A percentile compares a stretch with the other conserved stretches of the same genome.
Conservation (phyloP, 1,284 basidiomycete genomes). For the Tilletia setariae region DNA sequence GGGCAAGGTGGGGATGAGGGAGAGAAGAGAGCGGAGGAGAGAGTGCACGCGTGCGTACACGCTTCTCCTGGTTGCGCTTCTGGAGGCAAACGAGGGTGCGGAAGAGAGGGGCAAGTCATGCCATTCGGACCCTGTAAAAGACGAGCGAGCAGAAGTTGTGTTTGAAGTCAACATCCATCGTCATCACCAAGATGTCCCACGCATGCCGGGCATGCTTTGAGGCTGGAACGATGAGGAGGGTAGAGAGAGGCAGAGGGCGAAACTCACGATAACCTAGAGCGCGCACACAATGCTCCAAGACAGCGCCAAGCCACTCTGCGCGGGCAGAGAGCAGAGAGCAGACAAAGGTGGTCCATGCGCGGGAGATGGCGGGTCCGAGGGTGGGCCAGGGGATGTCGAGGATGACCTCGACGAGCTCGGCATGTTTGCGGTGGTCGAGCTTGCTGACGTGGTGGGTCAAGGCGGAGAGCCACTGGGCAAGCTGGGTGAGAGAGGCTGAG, state of each 20-base stretch:
- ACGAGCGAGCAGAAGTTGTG: no score
- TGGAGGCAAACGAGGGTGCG: neutral
- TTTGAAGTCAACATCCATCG: no score
- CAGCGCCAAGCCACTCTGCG: conserved; percentile 82
- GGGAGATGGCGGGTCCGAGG: conserved; percentile 66
- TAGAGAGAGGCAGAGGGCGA: neutral
- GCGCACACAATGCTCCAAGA: conserved; percentile 75
- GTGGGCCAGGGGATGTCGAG: conserved; percentile 86
- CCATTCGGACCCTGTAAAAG: neutral
- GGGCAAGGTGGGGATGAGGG: conserved; percentile 65
- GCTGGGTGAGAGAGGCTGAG: conserved; percentile 30
- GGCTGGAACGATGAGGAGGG: neutral
- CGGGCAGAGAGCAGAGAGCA: conserved; percentile 89
- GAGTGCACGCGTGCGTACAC: conserved; percentile 84
- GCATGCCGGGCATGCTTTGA: no score
- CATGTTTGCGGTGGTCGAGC: conserved; percentile 70
- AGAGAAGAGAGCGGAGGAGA: conserved; percentile 77
- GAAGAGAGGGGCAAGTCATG: conserved; percentile 5
- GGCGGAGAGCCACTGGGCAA: conserved; percentile 57
- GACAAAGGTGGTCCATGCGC: conserved; percentile 64
- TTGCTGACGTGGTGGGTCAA: conserved; percentile 63
- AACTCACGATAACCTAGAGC: conserved; percentile 78
- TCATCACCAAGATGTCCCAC: no score
- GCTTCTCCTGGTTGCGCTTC: conserved; percentile 64
- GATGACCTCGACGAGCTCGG: conserved; percentile 81